These are phyloP conservation scores for Rubia tinctorum DNA, from an alignment of 305 asterid species.

Conservation along the genomic window DNA sequence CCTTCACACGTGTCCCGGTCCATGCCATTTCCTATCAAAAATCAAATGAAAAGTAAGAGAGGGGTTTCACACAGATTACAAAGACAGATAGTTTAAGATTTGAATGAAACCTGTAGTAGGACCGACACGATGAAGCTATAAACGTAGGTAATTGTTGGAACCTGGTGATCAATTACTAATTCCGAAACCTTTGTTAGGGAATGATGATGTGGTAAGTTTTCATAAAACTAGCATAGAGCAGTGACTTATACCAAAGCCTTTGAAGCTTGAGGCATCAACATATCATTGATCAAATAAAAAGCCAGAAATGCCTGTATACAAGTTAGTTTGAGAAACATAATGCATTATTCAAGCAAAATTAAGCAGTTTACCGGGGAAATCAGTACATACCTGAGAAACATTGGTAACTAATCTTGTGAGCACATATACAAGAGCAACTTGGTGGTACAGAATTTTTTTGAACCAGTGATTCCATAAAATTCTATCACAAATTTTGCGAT, in stretches of 20 bases:
- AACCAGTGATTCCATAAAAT: constrained; percentile 85
- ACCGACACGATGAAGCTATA: constrained; percentile 61
- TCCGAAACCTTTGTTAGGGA: background rate
- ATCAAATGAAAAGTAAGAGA: no score
- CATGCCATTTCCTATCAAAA: constrained; percentile 62
- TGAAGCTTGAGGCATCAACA: constrained; percentile 70
- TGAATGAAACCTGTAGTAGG: constrained; percentile 9
- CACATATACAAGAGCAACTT: constrained; percentile 81
- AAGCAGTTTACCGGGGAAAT: no score
- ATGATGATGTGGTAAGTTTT: background rate
- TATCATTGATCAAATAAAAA: constrained; percentile 76
- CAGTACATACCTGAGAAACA: constrained; percentile 67
- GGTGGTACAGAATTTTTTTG: constrained; percentile 56
- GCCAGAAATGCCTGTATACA: constrained; percentile 58
- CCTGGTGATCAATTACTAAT: constrained; percentile 38
- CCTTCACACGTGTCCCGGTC: constrained; percentile 61
- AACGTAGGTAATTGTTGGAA: constrained; percentile 76
- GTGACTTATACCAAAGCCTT: constrained; percentile 70
- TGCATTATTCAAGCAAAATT: no score
- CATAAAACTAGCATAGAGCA: background rate
- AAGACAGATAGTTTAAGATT: background rate
- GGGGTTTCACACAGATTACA: no score
- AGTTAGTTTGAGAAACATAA: no score
- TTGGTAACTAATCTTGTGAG: constrained; percentile 78
- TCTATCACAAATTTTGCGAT: constrained; percentile 46